These are phyloP conservation scores for Picochlorum sp. DNA, from an alignment of 139 green algal genomes.

Conservation along the genomic window DNA sequence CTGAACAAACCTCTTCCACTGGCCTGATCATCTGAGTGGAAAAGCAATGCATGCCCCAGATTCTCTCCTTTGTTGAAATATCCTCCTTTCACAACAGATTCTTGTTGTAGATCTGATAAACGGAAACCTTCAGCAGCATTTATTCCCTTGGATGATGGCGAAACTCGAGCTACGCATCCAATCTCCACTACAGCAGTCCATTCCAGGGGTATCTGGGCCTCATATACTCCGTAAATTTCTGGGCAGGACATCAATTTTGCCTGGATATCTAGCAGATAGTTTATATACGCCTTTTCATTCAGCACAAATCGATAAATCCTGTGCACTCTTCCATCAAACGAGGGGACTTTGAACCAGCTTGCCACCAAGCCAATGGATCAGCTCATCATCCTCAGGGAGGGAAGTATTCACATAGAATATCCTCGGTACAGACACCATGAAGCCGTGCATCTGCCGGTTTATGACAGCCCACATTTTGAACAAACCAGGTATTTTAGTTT, in stretches of 20 bases:
- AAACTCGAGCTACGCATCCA: slow-evolving; percentile 63
- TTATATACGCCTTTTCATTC: slow-evolving; percentile 52
- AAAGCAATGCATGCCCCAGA: slow-evolving; percentile 62
- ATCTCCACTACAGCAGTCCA: slow-evolving; percentile 45
- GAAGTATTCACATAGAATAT: slow-evolving; percentile 53
- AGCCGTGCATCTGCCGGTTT: slow-evolving; percentile 37
- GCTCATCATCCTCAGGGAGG: slow-evolving; percentile 10
- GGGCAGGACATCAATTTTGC: slow-evolving; percentile 27
- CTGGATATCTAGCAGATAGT: slow-evolving; percentile 30
- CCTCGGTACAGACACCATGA: slow-evolving; percentile 55
- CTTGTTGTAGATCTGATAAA: slow-evolving; percentile 60
- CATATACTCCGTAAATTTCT: slow-evolving; percentile 56
- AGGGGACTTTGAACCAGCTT: slow-evolving; percentile 38
- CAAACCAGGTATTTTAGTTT: slow-evolving; percentile 28
- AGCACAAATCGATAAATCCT: slow-evolving; percentile 61
- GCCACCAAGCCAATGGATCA: not conserved
- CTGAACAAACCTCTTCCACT: slow-evolving; percentile 39
- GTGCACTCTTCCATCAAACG: slow-evolving; percentile 29
- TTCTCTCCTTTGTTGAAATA: slow-evolving; percentile 32
- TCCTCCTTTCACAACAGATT: slow-evolving; percentile 20
- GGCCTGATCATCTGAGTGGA: slow-evolving; percentile 38
- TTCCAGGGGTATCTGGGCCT: slow-evolving; percentile 63
- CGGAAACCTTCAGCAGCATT: slow-evolving; percentile 47
- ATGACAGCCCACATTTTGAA: slow-evolving; percentile 54
- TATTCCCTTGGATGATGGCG: slow-evolving; percentile 19